phyloP scores from a whole-genome alignment of 2,329 filamentous ascomycete genomes.

The Monosporascus sp. region DNA sequence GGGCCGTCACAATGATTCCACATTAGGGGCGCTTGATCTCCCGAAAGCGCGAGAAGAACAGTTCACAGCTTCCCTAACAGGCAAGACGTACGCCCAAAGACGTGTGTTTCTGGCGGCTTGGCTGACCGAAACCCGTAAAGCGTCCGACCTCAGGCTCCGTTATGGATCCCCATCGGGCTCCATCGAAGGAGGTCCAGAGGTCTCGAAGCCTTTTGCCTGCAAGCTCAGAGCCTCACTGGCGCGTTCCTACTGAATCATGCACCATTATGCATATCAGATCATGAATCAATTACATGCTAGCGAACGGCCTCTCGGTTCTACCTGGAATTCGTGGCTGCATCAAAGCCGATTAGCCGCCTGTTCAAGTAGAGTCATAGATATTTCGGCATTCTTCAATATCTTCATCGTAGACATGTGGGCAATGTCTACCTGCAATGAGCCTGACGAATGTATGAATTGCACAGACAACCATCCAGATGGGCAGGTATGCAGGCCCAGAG shows the following conservation, averaged over 20 bases:
- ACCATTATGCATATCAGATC: not conserved
- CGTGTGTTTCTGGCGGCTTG: conserved; percentile 7
- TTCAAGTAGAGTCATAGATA: too few species aligned
- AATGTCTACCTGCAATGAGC: too few species aligned
- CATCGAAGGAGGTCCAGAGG: not conserved
- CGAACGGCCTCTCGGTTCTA: not conserved
- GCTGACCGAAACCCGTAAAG: not conserved
- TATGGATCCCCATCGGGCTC: not conserved
- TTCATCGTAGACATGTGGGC: too few species aligned
- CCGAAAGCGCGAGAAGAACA: not conserved
- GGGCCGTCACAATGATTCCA: too few species aligned
- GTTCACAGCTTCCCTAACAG: conserved; percentile 16
- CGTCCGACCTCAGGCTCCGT: not conserved
- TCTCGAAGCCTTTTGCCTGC: not conserved
- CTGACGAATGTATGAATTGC: too few species aligned
- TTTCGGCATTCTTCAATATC: too few species aligned
- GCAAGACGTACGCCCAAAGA: conserved; percentile 9
- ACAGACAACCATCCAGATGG: too few species aligned
- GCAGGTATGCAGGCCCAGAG: too few species aligned
- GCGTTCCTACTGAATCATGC: not conserved
- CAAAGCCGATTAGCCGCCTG: too few species aligned
- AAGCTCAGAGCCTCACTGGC: not conserved
- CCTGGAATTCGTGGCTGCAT: too few species aligned
- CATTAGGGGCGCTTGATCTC: too few species aligned
- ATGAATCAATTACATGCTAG: not conserved